phyloP scores from a whole-genome alignment of 2,329 filamentous ascomycete species.

The Aureobasidium sp. region DNA sequence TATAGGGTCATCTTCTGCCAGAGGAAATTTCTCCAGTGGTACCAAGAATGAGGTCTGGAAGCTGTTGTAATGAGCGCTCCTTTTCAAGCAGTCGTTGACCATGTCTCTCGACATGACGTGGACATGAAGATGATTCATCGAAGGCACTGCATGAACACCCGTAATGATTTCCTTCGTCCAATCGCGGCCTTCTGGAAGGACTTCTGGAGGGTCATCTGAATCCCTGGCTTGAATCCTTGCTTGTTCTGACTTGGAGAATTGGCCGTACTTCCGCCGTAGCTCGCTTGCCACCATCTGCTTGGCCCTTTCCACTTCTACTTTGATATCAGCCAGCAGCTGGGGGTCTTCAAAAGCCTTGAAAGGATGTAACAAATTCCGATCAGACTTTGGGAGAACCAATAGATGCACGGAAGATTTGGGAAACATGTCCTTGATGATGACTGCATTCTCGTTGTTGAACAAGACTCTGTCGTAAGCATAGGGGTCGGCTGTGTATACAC shows the following conservation, averaged over 20 bases:
- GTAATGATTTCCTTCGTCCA: constrained; percentile 68
- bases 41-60: constrained; percentile 85
- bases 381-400: constrained; percentile 74
- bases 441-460: constrained; percentile 60
- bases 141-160: constrained; percentile 80
- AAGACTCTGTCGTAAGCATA: constrained; percentile 56
- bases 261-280: constrained; percentile 61
- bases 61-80: constrained; percentile 85
- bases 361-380: constrained; percentile 60
- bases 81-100: constrained; percentile 62
- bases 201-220: constrained; percentile 28
- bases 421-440: constrained; percentile 73
- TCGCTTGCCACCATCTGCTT: constrained; percentile 63
- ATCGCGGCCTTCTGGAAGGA: constrained; percentile 64
- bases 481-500: constrained; percentile 59
- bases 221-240: constrained; percentile 59
- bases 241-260: constrained; percentile 55
- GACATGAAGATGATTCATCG: constrained; percentile 87
- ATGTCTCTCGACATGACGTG: constrained; percentile 81
- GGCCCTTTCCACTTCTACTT: constrained; percentile 54
- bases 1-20: constrained; percentile 58
- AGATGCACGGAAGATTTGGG: constrained; percentile 82
- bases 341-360: constrained; percentile 68
- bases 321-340: constrained; percentile 60
- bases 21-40: constrained; percentile 68